Conservation (phyloP, 148 eudicot species). For the Salicornia ramosissima region DNA sequence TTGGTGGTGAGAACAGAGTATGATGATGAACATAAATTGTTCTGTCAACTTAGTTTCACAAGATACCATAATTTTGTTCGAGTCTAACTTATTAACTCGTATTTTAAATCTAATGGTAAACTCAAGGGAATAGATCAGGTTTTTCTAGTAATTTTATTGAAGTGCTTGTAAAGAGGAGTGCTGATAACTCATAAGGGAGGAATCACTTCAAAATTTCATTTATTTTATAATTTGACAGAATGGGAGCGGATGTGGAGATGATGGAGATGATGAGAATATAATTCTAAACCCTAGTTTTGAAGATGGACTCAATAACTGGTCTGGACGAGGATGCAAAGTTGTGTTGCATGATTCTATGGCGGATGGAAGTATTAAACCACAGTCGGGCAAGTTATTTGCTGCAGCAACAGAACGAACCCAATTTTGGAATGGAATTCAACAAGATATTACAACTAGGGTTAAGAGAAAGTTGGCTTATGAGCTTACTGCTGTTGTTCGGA, state of each 20-base stretch:
- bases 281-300: constrained; percentile 75
- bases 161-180: too few species aligned
- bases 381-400: constrained; percentile 76
- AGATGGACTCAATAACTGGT: constrained; percentile 88
- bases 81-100: too few species aligned
- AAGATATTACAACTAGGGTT: constrained; percentile 69
- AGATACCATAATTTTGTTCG: too few species aligned
- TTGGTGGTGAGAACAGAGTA: not conserved
- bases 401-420: constrained; percentile 68
- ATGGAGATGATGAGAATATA: constrained; percentile 59
- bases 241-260: constrained; percentile 19
- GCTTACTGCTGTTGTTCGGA: constrained; percentile 60
- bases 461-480: constrained; percentile 76
- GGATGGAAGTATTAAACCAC: constrained; percentile 66
- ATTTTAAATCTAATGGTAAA: too few species aligned
- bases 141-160: too few species aligned
- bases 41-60: not conserved
- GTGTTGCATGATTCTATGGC: constrained; percentile 65
- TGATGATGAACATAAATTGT: not conserved
- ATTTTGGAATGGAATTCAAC: constrained; percentile 93
- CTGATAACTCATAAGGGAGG: too few species aligned
- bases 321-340: constrained; percentile 82
- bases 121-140: too few species aligned
- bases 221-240: constrained; percentile 8
- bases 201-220: not conserved